Evolutionary conservation across 2,329 filamentous ascomycete species (phyloP).

Genomic region (Ascochyta clinopodiicola): DNA sequence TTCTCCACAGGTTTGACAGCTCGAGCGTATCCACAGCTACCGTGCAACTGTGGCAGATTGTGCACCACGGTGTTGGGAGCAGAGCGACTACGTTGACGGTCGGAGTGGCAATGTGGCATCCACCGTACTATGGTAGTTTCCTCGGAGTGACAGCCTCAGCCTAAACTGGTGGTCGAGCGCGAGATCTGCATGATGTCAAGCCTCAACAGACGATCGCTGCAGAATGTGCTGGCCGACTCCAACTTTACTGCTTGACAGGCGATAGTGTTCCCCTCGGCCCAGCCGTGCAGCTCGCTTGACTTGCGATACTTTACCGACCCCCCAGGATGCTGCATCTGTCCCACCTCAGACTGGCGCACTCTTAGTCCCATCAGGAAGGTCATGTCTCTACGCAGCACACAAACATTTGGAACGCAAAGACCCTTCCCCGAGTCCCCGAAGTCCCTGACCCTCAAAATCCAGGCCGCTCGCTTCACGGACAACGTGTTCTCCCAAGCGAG

Average conservation of each 20-base stretch:
- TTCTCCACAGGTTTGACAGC: constrained; percentile 5
- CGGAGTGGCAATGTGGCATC: neutral
- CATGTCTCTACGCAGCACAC: neutral
- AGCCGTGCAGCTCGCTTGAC: neutral
- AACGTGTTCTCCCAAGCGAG: constrained; percentile 9
- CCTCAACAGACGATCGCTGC: constrained; percentile 1
- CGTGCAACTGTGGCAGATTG: neutral
- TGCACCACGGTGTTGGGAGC: neutral
- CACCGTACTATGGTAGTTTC: neutral
- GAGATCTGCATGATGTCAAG: constrained; percentile 10
- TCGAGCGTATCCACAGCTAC: neutral
- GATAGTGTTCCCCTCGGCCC: constrained; percentile 1
- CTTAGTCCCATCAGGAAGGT: neutral
- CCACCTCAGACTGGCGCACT: neutral
- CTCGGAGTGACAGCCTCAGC: neutral
- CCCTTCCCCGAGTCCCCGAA: neutral
- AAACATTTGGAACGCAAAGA: neutral
- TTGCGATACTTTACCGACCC: neutral
- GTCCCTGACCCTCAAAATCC: neutral
- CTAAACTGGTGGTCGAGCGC: constrained; percentile 4
- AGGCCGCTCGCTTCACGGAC: too few relatives aligned
- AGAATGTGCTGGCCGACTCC: constrained; percentile 12
- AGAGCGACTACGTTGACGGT: neutral
- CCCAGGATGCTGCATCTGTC: neutral
- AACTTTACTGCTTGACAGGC: constrained; percentile 2